A percentile compares a stretch with the other conserved stretches of the same genome.
Evolutionary conservation across 257 asterid species (phyloP).

Genomic region (Forsythia viridissima): DNA sequence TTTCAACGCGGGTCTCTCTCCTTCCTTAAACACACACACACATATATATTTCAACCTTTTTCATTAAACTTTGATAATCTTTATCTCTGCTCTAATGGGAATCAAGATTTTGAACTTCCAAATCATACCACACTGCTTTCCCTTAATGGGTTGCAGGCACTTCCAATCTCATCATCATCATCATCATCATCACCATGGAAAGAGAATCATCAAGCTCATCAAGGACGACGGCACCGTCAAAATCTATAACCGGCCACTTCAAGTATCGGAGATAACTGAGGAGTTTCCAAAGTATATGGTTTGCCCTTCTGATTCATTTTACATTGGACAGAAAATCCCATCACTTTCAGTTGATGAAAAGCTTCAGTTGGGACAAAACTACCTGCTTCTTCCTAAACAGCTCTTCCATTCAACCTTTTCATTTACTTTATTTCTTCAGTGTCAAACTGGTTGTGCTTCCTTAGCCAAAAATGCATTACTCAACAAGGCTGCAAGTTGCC

Average conservation of each 20-base stretch:
- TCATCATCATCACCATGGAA: neutral
- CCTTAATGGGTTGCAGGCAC: neutral
- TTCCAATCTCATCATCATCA: neutral
- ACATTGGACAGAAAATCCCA: conserved; percentile 52
- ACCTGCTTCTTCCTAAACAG: conserved; percentile 54
- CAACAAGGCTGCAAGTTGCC: conserved; percentile 11
- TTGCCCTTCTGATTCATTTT: conserved; percentile 54
- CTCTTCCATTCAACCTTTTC: conserved; percentile 48
- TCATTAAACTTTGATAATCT: neutral
- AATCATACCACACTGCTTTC: conserved; percentile 7
- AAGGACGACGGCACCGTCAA: conserved; percentile 41
- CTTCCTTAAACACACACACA: neutral
- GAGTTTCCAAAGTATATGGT: conserved; percentile 60
- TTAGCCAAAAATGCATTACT: neutral
- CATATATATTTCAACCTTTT: too few species aligned
- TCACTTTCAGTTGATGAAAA: conserved; percentile 42
- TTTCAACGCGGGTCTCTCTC: neutral
- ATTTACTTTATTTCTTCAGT: conserved; percentile 38
- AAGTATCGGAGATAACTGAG: conserved; percentile 41
- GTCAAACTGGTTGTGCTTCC: conserved; percentile 23
- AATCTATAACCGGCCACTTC: conserved; percentile 43
- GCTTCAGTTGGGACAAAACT: conserved; percentile 46
- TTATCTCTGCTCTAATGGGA: neutral
- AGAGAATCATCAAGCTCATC: conserved; percentile 24
- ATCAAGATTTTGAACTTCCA: conserved; percentile 7